Evolutionary conservation across 208 protist species (phyloP).

Genomic region (Trypanosomatidae sp.): DNA sequence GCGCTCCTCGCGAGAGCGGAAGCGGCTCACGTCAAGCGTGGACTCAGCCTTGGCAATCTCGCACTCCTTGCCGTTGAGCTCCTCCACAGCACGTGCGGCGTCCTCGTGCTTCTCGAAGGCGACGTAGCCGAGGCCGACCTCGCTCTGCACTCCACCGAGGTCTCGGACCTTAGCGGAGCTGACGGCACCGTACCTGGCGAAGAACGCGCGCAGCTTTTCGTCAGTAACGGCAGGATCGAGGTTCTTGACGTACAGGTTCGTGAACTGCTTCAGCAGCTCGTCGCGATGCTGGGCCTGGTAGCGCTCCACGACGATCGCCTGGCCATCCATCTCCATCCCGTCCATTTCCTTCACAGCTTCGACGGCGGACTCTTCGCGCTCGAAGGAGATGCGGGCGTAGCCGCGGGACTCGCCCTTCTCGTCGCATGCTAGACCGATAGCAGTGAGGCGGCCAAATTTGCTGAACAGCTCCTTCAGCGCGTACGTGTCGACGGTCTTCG

Average conservation of each 20-base stretch:
- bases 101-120: slow-evolving; percentile 94
- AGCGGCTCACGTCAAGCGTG: slow-evolving; percentile 94
- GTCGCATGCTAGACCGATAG: slow-evolving; percentile 85
- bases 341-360: slow-evolving; percentile 92
- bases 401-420: slow-evolving; percentile 92
- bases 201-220: slow-evolving; percentile 93
- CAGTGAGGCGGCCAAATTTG: slow-evolving; percentile 94
- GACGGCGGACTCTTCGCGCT: slow-evolving; percentile 92
- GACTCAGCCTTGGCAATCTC: slow-evolving; percentile 82
- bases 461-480: slow-evolving; percentile 94
- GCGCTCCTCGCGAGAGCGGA: slow-evolving; percentile 97
- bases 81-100: slow-evolving; percentile 90
- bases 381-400: slow-evolving; percentile 98
- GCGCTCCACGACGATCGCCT: slow-evolving; percentile 94
- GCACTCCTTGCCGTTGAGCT: slow-evolving; percentile 82
- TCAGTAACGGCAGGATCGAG: slow-evolving; percentile 95
- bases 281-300: slow-evolving; percentile 96
- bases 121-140: slow-evolving; percentile 97
- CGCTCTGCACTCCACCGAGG: slow-evolving; percentile 67
- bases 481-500: slow-evolving; percentile 96
- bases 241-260: slow-evolving; percentile 99
- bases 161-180: slow-evolving; percentile 97
- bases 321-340: slow-evolving; percentile 82
- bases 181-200: slow-evolving; percentile 95
- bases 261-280: slow-evolving; percentile 94